phyloP scores from a whole-genome alignment of 345 rosid species.

The Gossypium raimondii region DNA sequence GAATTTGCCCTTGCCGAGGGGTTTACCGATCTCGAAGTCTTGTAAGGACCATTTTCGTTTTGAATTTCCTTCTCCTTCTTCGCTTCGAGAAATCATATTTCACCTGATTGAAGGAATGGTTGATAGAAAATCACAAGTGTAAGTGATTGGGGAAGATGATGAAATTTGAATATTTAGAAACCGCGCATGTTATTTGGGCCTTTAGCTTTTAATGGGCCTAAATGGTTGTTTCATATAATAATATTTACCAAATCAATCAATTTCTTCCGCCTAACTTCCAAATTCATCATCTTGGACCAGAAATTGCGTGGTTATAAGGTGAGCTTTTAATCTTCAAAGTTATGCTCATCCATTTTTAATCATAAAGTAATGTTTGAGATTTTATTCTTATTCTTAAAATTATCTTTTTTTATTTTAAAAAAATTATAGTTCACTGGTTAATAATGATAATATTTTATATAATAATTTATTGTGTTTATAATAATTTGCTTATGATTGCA shows the following conservation, averaged over 20 bases:
- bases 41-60: conserved; percentile 51
- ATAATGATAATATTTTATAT: too few relatives aligned
- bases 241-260: too few relatives aligned
- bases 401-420: too few relatives aligned
- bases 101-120: neutral
- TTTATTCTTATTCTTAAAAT: too few relatives aligned
- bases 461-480: too few relatives aligned
- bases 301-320: too few relatives aligned
- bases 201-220: neutral
- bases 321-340: too few relatives aligned
- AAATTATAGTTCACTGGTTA: too few relatives aligned
- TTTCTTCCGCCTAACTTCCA: too few relatives aligned
- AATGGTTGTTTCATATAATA: neutral
- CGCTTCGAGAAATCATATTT: conserved; percentile 1
- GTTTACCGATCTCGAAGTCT: conserved; percentile 89
- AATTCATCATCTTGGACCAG: too few relatives aligned
- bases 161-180: conserved; percentile 5
- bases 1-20: conserved; percentile 84
- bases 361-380: too few relatives aligned
- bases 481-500: too few relatives aligned
- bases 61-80: conserved; percentile 21
- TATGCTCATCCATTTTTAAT: neutral
- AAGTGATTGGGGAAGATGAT: neutral
- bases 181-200: neutral
- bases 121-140: neutral